phyloP scores from a whole-genome alignment of 2,329 filamentous ascomycete species.

The Xylariaceae sp. region DNA sequence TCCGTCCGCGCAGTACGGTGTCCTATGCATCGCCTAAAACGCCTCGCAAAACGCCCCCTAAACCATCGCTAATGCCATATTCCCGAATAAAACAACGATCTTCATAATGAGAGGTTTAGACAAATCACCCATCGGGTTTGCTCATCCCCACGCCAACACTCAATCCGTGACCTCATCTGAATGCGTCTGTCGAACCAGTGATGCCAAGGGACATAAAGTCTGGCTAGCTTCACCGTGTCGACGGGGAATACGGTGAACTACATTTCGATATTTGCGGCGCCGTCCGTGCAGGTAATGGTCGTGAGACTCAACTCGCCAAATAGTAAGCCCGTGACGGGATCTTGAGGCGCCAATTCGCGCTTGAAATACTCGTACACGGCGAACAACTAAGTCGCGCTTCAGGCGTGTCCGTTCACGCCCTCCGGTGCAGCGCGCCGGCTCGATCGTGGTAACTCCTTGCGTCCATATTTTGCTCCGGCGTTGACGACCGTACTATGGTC shows the following conservation, averaged over 20 bases:
- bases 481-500: conserved; percentile 63
- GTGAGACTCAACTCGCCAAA: not conserved
- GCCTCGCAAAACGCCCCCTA: conserved; percentile 6
- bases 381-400: not conserved
- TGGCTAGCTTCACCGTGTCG: no score
- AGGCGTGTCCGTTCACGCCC: conserved; percentile 2
- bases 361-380: no score
- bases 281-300: no score
- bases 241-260: no score
- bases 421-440: conserved; percentile 36
- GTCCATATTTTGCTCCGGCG: conserved; percentile 46
- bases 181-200: not conserved
- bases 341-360: no score
- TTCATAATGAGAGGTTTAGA: not conserved
- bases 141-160: not conserved
- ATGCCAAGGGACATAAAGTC: not conserved
- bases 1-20: not conserved
- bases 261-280: no score
- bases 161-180: not conserved
- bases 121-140: not conserved
- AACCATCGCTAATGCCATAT: conserved; percentile 7
- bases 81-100: not conserved
- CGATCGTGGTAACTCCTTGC: conserved; percentile 48
- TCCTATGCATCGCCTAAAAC: conserved; percentile 9
- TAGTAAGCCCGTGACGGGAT: not conserved